Base-by-base conservation (phyloP, 495 filamentous ascomycete genomes). In the Penicillium macrosclerotiorum region DNA sequence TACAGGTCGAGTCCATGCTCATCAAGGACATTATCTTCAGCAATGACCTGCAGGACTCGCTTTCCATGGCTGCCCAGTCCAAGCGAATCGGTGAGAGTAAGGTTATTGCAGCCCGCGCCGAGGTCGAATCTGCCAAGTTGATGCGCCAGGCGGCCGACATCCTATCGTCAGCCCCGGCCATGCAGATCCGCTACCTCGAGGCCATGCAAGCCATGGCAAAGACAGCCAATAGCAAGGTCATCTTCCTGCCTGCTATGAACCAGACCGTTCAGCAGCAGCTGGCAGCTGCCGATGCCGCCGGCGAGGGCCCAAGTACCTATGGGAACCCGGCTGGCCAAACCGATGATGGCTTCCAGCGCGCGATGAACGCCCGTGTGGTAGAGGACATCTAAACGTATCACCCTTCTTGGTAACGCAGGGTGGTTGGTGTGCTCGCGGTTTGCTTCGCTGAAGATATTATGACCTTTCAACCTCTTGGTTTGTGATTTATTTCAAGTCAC, bases 161-260 rank as follows among this genome's bases (percentile, higher is more conserved):
- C 57, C 65, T 98, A 47, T 86, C 80, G 41, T 89, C 82, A 23
- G 94, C 93, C 0, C 94, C 93, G 0, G 93, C 93, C 37, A 99
- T 99, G 93, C 93, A 99, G 71, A 99, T 99, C 71, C 75, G 91
- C 17, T 95, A 97, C 55, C 82, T 99, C 49, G 93, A 99, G 75
- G 93, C 93, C n/a, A 96, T 97, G 90, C 93, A 99, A 63, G 81
- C 89, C 7, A 97, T 97, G 93, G 94, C 93, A 47, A 97, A 97
- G 82, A 80, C 79, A 0, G 90, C 93, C 14, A 95, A 96, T 69
- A 79, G 77, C 75, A 97, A 98, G 76, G 93, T 98, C 56, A 96
- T 98, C 63, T 98, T 97, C 79, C 64, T 98, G 55, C 90, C 90
- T 1, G 72, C 74, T 1, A 78, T 65, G 25, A 73, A 67, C 52